Conservation (phyloP, 352 stramenopile species). For the Pythium guiyangense region DNA sequence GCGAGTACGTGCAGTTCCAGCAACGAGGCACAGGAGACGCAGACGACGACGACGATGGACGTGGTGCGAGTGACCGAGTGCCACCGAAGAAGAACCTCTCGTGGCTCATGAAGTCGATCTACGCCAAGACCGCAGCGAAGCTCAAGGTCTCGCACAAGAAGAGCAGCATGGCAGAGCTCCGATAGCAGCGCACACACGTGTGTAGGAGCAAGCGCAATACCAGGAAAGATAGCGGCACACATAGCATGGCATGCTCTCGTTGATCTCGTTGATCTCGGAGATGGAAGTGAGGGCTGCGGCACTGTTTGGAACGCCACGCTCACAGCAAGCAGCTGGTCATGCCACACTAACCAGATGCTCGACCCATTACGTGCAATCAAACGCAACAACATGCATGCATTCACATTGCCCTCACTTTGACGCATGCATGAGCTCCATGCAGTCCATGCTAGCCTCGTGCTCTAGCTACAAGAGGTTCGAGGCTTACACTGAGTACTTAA, state of each 20-base stretch:
- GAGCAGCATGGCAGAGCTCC: slow-evolving; percentile 13
- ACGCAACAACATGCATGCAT: no score
- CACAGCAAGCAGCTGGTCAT: no score
- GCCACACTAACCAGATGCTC: no score
- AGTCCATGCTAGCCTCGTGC: no score
- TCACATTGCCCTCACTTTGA: no score
- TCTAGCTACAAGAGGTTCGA: no score
- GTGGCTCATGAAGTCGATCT: slow-evolving; percentile 44
- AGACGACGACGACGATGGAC: not conserved
- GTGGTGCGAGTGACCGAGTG: not conserved
- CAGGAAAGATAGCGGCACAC: not conserved
- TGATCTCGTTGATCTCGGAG: no score
- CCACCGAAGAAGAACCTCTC: slow-evolving; percentile 33
- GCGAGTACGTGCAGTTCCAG: slow-evolving; percentile 59
- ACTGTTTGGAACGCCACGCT: no score
- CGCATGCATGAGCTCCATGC: no score
- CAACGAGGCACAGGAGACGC: slow-evolving; percentile 10
- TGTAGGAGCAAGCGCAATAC: not conserved
- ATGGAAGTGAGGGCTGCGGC: no score
- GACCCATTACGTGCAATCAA: no score
- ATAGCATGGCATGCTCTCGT: not conserved
- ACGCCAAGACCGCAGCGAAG: slow-evolving; percentile 51
- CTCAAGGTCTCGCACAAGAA: slow-evolving; percentile 43
- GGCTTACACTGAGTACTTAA: no score
- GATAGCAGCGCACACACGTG: slow-evolving; percentile 15